Conservation (phyloP, 176 grass and related monocot genomes). For the Guadua angustifolia region DNA sequence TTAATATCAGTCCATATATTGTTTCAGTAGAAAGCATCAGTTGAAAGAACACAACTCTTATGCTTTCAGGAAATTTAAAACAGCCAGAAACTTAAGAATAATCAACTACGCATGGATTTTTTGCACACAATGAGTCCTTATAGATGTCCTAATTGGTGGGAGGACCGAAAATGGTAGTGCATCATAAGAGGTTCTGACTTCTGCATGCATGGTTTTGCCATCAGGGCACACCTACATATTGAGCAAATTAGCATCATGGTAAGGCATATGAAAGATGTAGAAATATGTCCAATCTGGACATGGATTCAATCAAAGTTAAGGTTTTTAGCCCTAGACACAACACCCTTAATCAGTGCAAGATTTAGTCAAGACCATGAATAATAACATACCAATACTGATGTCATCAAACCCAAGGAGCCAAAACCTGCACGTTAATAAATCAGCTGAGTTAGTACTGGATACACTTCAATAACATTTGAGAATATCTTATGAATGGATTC, state of each 20-base stretch:
- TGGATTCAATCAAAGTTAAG: not conserved
- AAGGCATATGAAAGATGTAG: not conserved
- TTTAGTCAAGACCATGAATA: conserved; percentile 22
- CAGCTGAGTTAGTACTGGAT: conserved; percentile 6
- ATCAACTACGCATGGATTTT: not conserved
- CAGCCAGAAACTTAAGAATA: not conserved
- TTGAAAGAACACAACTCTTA: not conserved
- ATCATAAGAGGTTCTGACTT: not conserved
- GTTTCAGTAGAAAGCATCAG: not conserved
- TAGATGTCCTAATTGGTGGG: not conserved
- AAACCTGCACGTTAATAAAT: conserved; percentile 66
- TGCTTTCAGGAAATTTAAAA: not conserved
- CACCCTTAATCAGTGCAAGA: not conserved
- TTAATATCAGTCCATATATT: not conserved
- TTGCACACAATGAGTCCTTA: not conserved
- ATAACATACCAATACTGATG: conserved; percentile 89
- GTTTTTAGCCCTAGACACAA: not conserved
- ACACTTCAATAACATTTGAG: conserved; percentile 18
- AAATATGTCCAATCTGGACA: not conserved
- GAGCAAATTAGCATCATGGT: conserved; percentile 20
- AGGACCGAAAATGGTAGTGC: not conserved
- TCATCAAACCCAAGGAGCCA: conserved; percentile 96
- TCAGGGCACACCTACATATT: conserved; percentile 84
- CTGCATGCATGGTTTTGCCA: conserved; percentile 99
- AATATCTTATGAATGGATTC: conserved; percentile 22